These are phyloP conservation scores for Elaeis oleifera DNA, from an alignment of 202 grass and related monocot species.

Conservation along the genomic window DNA sequence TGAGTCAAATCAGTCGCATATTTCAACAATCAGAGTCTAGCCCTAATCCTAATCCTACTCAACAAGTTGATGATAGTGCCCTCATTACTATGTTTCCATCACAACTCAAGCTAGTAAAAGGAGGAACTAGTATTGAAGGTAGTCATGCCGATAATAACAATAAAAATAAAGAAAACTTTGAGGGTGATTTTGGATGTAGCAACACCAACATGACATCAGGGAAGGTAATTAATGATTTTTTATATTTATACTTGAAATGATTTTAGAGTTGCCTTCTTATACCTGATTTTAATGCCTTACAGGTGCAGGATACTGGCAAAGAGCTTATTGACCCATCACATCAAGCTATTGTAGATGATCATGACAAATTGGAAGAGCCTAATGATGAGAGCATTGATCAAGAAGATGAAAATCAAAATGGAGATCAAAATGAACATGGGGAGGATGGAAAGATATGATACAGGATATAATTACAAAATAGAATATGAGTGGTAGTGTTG, in stretches of 20 bases:
- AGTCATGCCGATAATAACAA: not conserved
- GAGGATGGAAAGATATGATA: slow-evolving; percentile 10
- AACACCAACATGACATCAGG: not conserved
- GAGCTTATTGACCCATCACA: not conserved
- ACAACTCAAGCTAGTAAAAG: no score
- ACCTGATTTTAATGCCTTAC: not conserved
- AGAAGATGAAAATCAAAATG: not conserved
- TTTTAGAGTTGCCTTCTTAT: not conserved
- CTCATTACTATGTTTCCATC: slow-evolving; percentile 26
- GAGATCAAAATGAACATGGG: not conserved
- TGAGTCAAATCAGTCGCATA: not conserved
- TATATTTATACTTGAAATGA: no score
- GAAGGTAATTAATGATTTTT: slow-evolving; percentile 1
- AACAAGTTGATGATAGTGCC: not conserved
- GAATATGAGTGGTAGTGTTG: not conserved
- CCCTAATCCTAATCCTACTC: not conserved
- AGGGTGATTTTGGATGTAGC: not conserved
- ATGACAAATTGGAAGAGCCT: slow-evolving; percentile 7
- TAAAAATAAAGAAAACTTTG: slow-evolving; percentile 23
- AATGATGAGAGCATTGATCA: slow-evolving; percentile 14
- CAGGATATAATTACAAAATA: slow-evolving; percentile 13
- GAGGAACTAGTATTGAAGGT: not conserved
- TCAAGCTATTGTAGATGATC: not conserved
- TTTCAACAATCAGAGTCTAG: not conserved
- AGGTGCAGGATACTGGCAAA: not conserved